Base-by-base conservation (phyloP, 2,329 filamentous ascomycete species). In the Ascochyta koolunga region DNA sequence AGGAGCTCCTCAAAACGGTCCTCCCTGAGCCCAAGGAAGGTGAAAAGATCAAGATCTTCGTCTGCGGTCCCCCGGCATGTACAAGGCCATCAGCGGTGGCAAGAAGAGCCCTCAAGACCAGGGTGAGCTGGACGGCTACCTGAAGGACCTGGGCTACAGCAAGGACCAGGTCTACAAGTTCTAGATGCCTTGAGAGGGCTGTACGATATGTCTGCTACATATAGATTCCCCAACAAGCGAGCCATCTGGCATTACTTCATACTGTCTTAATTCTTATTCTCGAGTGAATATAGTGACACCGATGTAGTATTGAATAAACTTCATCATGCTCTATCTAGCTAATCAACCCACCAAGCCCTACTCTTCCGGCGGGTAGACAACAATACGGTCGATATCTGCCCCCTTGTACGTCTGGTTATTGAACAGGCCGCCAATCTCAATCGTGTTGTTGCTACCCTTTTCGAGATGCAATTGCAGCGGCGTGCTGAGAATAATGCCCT, bases 51-150 rank as follows among this genome's bases (percentile, higher is more conserved):
- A 98, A 98, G 86, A 78, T 98, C 59, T 98, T 99, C 71, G 91
- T 99, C 32, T 98, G 93, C 77, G 93, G 93, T 0, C 95, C 95
- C 93, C 93, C 2, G 90, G 88, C 36, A 75, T 98, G 83, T 96
- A 96, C 86, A 96, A 96, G 77, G 89, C 92, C 55, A 87, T 98
- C 65, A 93, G 89, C 32, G 95, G 95, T 29, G 78, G 79, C 70
- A 98, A 99, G 90, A 88, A 89, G 76, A 95, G 89, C 78, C 92
- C 93, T n/a, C 83, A 85, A 69, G 92, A 99, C 75, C 95, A 99
- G 80, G 95, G 95, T 65, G 93, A 98, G 79, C 82, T 99, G 62
- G 81, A 80, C 8, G 95, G 90, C 60, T 81, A 88, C 61, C 81
- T 99, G 62, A 89, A 91, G 80, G 91, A 96, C 68, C 81, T 97